A percentile compares a stretch with the other conserved stretches of the same genome.
phyloP scores from a whole-genome alignment of 2,329 filamentous ascomycete species.

The Fusarium coicis region DNA sequence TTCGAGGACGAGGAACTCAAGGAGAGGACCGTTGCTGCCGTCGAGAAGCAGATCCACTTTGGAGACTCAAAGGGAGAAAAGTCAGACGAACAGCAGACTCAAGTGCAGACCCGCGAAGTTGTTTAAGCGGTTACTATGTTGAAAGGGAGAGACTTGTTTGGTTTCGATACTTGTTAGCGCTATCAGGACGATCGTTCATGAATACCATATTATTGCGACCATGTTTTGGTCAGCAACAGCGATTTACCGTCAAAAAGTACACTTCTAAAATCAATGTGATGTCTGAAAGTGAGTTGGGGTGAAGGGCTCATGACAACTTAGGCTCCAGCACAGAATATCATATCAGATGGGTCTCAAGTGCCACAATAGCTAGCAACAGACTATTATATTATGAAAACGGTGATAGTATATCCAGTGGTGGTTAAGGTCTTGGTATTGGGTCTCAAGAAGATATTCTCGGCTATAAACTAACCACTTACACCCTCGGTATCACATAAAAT shows the following conservation, averaged over 20 bases:
- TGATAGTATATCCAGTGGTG: no score
- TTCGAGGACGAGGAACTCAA: constrained; percentile 54
- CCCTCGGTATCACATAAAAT: neutral
- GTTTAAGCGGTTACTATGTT: neutral
- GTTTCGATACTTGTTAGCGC: neutral
- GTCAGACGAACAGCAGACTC: constrained; percentile 1
- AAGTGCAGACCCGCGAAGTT: constrained; percentile 21
- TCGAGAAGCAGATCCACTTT: constrained; percentile 52
- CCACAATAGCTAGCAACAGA: no score
- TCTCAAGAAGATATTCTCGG: no score
- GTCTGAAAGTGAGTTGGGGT: neutral
- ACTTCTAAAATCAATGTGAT: neutral
- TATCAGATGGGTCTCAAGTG: no score
- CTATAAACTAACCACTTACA: neutral
- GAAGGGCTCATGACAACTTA: neutral
- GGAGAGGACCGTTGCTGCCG: constrained; percentile 52
- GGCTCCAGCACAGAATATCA: neutral
- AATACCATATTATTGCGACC: neutral
- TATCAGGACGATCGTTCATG: neutral
- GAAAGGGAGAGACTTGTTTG: neutral
- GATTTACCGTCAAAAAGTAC: neutral
- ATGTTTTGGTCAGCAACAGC: neutral
- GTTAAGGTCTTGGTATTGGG: fast-evolving
- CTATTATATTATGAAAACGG: no score
- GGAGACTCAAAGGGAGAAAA: constrained; percentile 32